Evolutionary conservation across 1,284 basidiomycete species (phyloP).

Genomic region (Austroboletus niveus): DNA sequence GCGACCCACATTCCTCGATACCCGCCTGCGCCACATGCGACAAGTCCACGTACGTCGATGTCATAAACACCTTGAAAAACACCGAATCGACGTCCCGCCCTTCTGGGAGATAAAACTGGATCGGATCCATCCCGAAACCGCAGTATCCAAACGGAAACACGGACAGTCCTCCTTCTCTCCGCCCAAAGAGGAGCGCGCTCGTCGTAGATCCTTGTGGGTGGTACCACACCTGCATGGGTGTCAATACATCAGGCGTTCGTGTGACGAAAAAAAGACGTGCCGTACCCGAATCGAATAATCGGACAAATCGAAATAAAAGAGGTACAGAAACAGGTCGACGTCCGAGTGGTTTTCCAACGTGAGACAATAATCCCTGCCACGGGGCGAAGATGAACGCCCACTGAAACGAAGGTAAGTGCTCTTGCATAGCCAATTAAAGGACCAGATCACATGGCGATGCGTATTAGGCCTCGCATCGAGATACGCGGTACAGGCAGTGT

Average conservation of each 20-base stretch:
- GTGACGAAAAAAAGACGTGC: background rate
- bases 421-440: too few species aligned
- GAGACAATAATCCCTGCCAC: constrained; percentile 9
- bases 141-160: constrained; percentile 22
- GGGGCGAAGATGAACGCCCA: too few species aligned
- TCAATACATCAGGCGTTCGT: background rate
- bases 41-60: constrained; percentile 20
- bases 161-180: constrained; percentile 7
- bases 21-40: constrained; percentile 8
- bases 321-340: constrained; percentile 21
- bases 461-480: too few species aligned
- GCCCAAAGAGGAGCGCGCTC: constrained; percentile 11
- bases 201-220: constrained; percentile 5
- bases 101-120: constrained; percentile 18
- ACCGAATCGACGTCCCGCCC: constrained; percentile 12
- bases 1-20: constrained; percentile 8
- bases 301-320: constrained; percentile 26
- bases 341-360: constrained; percentile 20
- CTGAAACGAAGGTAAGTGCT: background rate
- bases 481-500: too few species aligned
- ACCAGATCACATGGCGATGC: too few species aligned
- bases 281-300: constrained; percentile 21
- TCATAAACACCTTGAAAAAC: constrained; percentile 24
- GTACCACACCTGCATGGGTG: constrained; percentile 16
- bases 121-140: constrained; percentile 20